Evolutionary conservation across 1,139 yeast genomes (phyloP), one percentile per base, ranked within the genome.

Genomic region (Suhomyces coccinellae): DNA sequence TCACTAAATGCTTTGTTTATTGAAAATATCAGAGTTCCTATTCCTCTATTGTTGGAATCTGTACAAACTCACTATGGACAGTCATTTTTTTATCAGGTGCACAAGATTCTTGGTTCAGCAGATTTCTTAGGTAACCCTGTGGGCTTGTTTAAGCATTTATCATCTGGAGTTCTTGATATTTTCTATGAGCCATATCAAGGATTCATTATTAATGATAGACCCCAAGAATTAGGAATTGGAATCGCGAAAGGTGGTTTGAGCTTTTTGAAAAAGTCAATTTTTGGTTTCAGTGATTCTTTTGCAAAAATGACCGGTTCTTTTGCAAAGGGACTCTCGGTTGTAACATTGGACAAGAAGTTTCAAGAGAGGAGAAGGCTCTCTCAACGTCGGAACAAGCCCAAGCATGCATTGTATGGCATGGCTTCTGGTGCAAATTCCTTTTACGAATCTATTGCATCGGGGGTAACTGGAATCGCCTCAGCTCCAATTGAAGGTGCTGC

Each of bases 111-210:
- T 37, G 99, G 99, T 0, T 89, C 97, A 15, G 99, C 99, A 0
- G 99, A 95, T 65, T 81, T 95, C 56, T 71, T 95, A 44, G 99
- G 99, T 27, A 93, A 95, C 55, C 99, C 99, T 0, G 98, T 95
- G 30, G 99, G 99, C 1, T 70, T 95, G 48, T 95, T 93, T 68
- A 95, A 89, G 59, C 90, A 91, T 54, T 72, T 95, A 48, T 85
- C 96, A 47, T 89, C 97, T 0, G 99, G 99, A 41, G 95, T 93
- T 9, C 80, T 90, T 77, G 99, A 95, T 65, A 86, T 93, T 33
- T 95, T 95, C 62, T 95, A 95, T 61, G 99, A 93, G 59, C 99
- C 99, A 1, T 95, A 93, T 58, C 95, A 90, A 60, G 99, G 99
- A 0, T 88, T 89, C 56, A 81, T 93, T 43, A 80, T 93, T 77